These are phyloP conservation scores for Starmera pachycereana DNA, from an alignment of 805 yeast genomes.

Conservation along the genomic window DNA sequence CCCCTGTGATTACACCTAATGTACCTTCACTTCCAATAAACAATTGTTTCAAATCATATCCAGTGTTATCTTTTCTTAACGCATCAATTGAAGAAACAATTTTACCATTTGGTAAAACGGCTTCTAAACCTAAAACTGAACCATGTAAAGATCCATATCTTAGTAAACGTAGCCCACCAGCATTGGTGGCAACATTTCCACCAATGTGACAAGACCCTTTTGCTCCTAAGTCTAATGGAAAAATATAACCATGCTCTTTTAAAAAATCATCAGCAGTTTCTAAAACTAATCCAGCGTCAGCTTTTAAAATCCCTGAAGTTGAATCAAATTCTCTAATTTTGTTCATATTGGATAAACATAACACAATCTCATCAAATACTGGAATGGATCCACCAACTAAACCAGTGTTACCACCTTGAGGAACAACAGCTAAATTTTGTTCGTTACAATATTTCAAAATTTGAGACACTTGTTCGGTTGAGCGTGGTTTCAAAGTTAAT, in stretches of 20 bases:
- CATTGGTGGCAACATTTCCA: constrained; percentile 91
- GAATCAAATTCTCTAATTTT: constrained; percentile 73
- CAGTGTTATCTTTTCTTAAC: constrained; percentile 90
- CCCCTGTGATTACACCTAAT: constrained; percentile 82
- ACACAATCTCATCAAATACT: constrained; percentile 78
- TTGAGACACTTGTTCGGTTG: constrained; percentile 64
- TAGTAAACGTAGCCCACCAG: constrained; percentile 84
- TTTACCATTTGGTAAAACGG: constrained; percentile 85
- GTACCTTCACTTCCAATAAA: constrained; percentile 95
- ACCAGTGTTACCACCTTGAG: constrained; percentile 97
- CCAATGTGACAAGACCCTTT: constrained; percentile 96
- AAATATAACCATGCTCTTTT: constrained; percentile 76
- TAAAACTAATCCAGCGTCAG: constrained; percentile 84
- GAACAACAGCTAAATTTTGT: constrained; percentile 71
- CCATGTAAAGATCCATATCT: constrained; percentile 93
- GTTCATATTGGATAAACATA: constrained; percentile 63
- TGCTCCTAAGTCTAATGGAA: constrained; percentile 92
- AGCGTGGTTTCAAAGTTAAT: constrained; percentile 73
- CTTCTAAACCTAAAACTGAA: constrained; percentile 82
- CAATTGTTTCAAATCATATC: constrained; percentile 84
- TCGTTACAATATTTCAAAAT: constrained; percentile 77
- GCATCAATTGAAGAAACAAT: constrained; percentile 72
- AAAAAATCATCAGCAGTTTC: constrained; percentile 75
- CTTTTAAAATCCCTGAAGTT: constrained; percentile 75
- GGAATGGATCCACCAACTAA: constrained; percentile 93